phyloP scores from a whole-genome alignment of 805 yeast species.

The Starmerella floricola region DNA sequence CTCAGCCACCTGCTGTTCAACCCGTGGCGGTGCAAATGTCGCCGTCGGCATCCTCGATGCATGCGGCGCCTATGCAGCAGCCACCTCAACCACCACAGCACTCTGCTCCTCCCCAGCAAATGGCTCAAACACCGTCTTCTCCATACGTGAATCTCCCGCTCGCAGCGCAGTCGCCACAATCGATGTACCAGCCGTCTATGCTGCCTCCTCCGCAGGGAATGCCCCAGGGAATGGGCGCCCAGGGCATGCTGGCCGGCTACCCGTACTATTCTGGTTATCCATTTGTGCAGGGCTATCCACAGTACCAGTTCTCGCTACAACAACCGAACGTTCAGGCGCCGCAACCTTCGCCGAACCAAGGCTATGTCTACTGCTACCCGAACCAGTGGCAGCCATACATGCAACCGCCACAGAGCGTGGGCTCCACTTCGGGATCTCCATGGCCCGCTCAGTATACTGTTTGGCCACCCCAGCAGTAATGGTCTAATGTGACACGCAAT shows the following conservation, averaged over 20 bases:
- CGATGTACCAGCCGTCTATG: slow-evolving; percentile 5
- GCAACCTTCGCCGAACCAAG: slow-evolving; percentile 8
- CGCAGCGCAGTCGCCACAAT: slow-evolving; percentile 1
- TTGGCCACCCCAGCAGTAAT: slow-evolving; percentile 11
- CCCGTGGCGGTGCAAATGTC: neutral
- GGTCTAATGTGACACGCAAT: no score
- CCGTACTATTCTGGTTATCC: slow-evolving; percentile 10
- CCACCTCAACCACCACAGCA: slow-evolving; percentile 11
- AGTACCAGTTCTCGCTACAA: slow-evolving; percentile 2
- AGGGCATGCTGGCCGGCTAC: slow-evolving; percentile 7
- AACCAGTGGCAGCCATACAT: slow-evolving; percentile 8
- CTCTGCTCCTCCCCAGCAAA: neutral
- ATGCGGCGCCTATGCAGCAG: slow-evolving; percentile 1
- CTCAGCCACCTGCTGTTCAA: no score
- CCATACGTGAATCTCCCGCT: slow-evolving; percentile 2
- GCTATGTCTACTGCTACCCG: slow-evolving; percentile 6
- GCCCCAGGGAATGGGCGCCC: slow-evolving; percentile 1
- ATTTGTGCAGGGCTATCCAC: slow-evolving; percentile 8
- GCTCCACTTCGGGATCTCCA: slow-evolving; percentile 5
- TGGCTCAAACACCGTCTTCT: neutral
- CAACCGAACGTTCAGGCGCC: slow-evolving; percentile 4
- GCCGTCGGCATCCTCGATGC: slow-evolving; percentile 2
- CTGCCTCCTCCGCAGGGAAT: slow-evolving; percentile 3
- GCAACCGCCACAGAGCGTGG: neutral
- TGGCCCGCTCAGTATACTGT: slow-evolving; percentile 9